A percentile compares a stretch with the other conserved stretches of the same genome.
Evolutionary conservation across 192 early-diverging fungal species (phyloP).

Genomic region (Funneliformis mosseae): DNA sequence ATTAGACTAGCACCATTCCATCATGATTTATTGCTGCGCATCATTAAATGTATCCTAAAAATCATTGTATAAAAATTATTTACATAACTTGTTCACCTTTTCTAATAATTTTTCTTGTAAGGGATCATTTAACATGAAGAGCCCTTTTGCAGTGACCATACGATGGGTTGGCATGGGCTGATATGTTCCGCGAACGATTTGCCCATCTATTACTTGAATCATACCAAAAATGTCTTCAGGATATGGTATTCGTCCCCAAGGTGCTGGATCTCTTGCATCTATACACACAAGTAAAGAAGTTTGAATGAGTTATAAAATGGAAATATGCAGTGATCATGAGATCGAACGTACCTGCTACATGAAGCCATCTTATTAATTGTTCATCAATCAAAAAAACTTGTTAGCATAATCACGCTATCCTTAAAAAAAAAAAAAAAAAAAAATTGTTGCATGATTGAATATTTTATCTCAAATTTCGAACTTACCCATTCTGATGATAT

Average conservation of each 20-base stretch:
- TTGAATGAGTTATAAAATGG: neutral
- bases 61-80: no score
- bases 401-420: neutral
- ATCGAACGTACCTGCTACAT: neutral
- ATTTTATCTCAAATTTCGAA: neutral
- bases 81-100: conserved; percentile 11
- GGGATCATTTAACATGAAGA: conserved; percentile 56
- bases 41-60: no score
- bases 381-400: neutral
- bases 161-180: conserved; percentile 63
- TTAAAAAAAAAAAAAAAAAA: neutral
- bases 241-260: conserved; percentile 47
- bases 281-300: neutral
- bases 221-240: conserved; percentile 69
- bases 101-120: conserved; percentile 40
- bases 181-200: conserved; percentile 51
- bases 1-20: no score
- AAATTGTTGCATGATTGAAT: neutral
- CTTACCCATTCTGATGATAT: conserved; percentile 23
- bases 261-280: neutral
- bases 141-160: conserved; percentile 51
- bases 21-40: no score
- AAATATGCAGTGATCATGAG: neutral
- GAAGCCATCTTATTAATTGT: conserved; percentile 5
- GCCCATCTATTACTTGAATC: conserved; percentile 52